Conservation (phyloP, 192 early-diverging fungal genomes). For the Backusella liffmaniae region DNA sequence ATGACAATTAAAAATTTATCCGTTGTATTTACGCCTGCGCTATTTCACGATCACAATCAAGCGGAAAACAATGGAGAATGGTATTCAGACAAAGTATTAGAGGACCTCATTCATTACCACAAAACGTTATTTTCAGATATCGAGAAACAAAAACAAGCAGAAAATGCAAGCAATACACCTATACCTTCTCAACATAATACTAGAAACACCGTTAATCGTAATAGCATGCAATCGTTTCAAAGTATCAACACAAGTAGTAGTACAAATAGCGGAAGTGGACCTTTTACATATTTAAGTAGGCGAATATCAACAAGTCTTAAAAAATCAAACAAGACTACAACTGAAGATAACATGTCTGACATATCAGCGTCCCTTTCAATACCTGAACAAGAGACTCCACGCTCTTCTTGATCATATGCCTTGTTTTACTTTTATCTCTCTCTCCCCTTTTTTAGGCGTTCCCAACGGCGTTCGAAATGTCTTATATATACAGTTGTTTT, state of each 20-base stretch:
- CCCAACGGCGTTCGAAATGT: too few relatives aligned
- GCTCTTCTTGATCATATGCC: neutral
- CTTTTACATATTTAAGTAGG: neutral
- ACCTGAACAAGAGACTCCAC: neutral
- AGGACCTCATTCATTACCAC: constrained; percentile 23
- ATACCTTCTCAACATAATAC: neutral
- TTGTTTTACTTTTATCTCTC: too few relatives aligned
- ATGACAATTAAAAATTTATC: constrained; percentile 65
- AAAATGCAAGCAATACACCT: neutral
- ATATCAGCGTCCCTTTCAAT: neutral
- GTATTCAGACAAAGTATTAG: constrained; percentile 29
- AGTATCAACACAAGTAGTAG: neutral
- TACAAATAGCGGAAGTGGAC: neutral
- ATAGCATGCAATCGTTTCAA: neutral
- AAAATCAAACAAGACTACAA: neutral
- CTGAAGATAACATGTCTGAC: neutral
- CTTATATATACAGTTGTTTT: too few relatives aligned
- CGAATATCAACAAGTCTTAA: constrained; percentile 1
- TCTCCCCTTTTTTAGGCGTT: neutral
- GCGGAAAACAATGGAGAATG: constrained; percentile 26
- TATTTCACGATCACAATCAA: constrained; percentile 61
- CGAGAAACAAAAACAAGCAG: neutral
- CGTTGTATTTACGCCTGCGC: constrained; percentile 61
- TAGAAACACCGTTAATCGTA: neutral
- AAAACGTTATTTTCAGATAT: constrained; percentile 1